phyloP scores from a whole-genome alignment of 345 rosid species.

The Citrus sp. region DNA sequence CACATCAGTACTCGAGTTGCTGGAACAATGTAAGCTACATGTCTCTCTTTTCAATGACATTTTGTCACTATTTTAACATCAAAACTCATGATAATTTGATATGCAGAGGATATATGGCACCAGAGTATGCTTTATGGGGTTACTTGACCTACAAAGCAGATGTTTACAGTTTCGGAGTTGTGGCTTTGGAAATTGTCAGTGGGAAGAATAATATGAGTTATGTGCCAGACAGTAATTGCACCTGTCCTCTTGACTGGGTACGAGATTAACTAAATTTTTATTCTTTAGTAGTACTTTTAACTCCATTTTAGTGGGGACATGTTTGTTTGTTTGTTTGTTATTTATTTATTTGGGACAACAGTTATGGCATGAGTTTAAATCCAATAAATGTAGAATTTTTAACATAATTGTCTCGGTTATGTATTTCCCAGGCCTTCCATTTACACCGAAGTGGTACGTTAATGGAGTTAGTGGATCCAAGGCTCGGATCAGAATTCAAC shows the following conservation, averaged over 20 bases:
- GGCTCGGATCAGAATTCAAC: no score
- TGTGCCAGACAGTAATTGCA: conserved; percentile 29
- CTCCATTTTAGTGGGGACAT: no score
- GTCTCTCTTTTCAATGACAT: neutral
- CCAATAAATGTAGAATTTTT: no score
- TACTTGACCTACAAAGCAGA: conserved; percentile 57
- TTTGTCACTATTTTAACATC: neutral
- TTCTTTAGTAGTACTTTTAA: no score
- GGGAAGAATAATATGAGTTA: conserved; percentile 47
- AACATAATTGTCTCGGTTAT: no score
- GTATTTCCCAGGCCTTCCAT: no score
- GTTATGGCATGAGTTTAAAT: no score
- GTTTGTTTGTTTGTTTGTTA: no score
- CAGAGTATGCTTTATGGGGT: conserved; percentile 69
- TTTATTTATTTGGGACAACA: no score
- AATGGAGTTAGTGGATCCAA: no score
- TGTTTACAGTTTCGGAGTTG: conserved; percentile 61
- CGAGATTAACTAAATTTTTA: neutral
- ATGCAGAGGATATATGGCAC: conserved; percentile 64
- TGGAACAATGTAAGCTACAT: conserved; percentile 48
- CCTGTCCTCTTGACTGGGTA: conserved; percentile 67
- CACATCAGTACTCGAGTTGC: conserved; percentile 66
- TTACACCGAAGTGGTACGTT: no score
- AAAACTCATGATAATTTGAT: neutral
- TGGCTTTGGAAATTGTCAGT: conserved; percentile 51